Evolutionary conservation across 768 basidiomycete species (phyloP).

Genomic region (Pulveroboletus sp.): DNA sequence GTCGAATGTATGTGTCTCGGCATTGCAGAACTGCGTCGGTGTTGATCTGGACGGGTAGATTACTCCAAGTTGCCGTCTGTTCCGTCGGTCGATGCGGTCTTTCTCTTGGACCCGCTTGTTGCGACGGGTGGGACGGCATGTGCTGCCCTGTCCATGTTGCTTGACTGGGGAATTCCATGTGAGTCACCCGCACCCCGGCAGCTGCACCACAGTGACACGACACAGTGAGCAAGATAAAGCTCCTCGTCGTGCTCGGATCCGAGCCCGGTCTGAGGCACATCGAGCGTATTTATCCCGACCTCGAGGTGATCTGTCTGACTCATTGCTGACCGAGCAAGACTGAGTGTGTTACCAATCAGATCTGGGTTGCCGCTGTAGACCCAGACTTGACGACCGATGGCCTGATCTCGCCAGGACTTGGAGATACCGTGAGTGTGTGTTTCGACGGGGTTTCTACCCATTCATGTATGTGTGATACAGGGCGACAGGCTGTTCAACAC

Average conservation of each 20-base stretch:
- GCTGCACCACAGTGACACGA: conserved; percentile 1
- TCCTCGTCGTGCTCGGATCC: conserved; percentile 81
- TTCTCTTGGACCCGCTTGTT: conserved; percentile 87
- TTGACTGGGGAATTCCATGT: conserved; percentile 81
- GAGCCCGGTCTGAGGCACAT: conserved; percentile 70
- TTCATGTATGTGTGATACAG: conserved; percentile 34
- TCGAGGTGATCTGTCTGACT: conserved; percentile 58
- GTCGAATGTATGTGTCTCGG: conserved; percentile 70
- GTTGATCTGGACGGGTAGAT: conserved; percentile 44
- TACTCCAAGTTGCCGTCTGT: conserved; percentile 84
- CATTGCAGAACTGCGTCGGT: neutral
- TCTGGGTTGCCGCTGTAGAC: conserved; percentile 87
- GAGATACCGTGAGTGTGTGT: conserved; percentile 76
- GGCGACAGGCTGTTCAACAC: conserved; percentile 88
- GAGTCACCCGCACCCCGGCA: conserved; percentile 15
- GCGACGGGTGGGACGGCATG: conserved; percentile 92
- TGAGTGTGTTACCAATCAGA: conserved; percentile 44
- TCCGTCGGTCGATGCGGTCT: conserved; percentile 79
- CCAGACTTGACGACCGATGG: conserved; percentile 68
- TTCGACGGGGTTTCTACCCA: too few species aligned
- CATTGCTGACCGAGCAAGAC: neutral
- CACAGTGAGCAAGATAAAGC: conserved; percentile 68
- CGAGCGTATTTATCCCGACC: conserved; percentile 62
- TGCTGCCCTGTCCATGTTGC: conserved; percentile 84
- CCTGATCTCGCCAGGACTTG: conserved; percentile 85